Evolutionary conservation across 2,329 filamentous ascomycete genomes (phyloP).

Genomic region (Aspergillus jensenii): DNA sequence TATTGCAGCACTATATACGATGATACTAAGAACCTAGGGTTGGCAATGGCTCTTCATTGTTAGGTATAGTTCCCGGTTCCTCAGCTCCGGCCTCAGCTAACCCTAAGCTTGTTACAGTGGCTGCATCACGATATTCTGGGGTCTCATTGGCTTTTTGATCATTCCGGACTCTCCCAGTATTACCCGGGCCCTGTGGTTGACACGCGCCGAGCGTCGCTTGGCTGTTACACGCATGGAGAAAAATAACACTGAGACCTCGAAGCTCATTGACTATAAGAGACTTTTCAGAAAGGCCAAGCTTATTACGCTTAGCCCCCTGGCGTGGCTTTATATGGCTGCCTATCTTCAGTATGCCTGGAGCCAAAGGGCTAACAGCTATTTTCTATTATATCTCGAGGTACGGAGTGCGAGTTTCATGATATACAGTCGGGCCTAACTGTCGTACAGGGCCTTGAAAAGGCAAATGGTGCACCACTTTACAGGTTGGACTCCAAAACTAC

Average conservation of each 20-base stretch:
- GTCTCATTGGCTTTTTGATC: conserved; percentile 16
- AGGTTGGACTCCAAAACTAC: neutral
- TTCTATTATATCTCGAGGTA: conserved; percentile 19
- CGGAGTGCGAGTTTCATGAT: neutral
- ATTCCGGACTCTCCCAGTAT: conserved; percentile 21
- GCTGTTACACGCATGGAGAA: conserved; percentile 17
- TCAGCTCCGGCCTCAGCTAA: neutral
- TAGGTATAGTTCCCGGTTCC: neutral
- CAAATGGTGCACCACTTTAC: conserved; percentile 6
- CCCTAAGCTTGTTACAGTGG: neutral
- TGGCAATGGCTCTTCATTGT: conserved; percentile 5
- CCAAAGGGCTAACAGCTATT: conserved; percentile 20
- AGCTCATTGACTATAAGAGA: conserved; percentile 14
- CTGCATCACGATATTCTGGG: conserved; percentile 18
- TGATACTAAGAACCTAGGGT: neutral
- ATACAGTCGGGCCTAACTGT: neutral
- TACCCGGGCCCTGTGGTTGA: conserved; percentile 19
- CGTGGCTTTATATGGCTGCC: conserved; percentile 16
- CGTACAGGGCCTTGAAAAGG: conserved; percentile 4
- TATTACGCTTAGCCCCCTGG: conserved; percentile 8
- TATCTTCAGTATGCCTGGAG: conserved; percentile 19
- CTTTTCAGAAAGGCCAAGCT: conserved; percentile 11
- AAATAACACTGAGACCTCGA: conserved; percentile 15
- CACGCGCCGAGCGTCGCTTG: conserved; percentile 12
- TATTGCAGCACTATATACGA: neutral